A percentile compares a stretch with the other conserved stretches of the same genome.
These are phyloP conservation scores for Suaeda aralocaspica DNA, from an alignment of 148 eudicot genomes.

Conservation along the genomic window DNA sequence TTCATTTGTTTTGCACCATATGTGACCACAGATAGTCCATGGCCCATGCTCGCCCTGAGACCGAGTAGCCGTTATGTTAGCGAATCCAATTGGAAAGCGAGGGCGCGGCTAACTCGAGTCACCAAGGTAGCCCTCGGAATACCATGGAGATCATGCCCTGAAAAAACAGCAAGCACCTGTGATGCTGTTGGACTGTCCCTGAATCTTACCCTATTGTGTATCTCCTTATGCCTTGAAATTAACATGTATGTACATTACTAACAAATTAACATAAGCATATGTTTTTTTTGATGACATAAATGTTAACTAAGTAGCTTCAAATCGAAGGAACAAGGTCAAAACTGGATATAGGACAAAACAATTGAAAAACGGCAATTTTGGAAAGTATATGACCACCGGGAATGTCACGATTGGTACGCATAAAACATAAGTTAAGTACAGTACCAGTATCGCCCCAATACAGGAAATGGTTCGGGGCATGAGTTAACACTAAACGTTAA, in stretches of 20 bases:
- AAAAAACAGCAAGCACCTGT: constrained; percentile 79
- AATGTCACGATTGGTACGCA: too few relatives aligned
- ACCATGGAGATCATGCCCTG: constrained; percentile 96
- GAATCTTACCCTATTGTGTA: constrained; percentile 85
- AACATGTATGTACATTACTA: background rate
- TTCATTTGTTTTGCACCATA: constrained; percentile 81
- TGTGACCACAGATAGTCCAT: constrained; percentile 99
- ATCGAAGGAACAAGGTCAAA: too few relatives aligned
- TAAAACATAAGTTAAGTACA: too few relatives aligned
- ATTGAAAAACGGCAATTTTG: too few relatives aligned
- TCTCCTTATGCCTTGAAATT: constrained; percentile 57
- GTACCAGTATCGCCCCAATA: too few relatives aligned
- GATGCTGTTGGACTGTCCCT: constrained; percentile 74
- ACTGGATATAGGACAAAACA: too few relatives aligned
- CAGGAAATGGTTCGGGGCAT: too few relatives aligned
- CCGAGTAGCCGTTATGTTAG: constrained; percentile 97
- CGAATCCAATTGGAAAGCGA: constrained; percentile 86
- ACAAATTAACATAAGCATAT: background rate
- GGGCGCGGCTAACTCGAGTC: constrained; percentile 82
- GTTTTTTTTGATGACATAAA: too few relatives aligned
- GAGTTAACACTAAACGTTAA: too few relatives aligned
- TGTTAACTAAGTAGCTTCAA: too few relatives aligned
- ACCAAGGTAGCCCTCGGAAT: constrained; percentile 83
- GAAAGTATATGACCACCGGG: too few relatives aligned
- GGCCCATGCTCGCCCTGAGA: constrained; percentile 93